Evolutionary conservation across 345 rosid genomes (phyloP).

Genomic region (Brassica carinata): DNA sequence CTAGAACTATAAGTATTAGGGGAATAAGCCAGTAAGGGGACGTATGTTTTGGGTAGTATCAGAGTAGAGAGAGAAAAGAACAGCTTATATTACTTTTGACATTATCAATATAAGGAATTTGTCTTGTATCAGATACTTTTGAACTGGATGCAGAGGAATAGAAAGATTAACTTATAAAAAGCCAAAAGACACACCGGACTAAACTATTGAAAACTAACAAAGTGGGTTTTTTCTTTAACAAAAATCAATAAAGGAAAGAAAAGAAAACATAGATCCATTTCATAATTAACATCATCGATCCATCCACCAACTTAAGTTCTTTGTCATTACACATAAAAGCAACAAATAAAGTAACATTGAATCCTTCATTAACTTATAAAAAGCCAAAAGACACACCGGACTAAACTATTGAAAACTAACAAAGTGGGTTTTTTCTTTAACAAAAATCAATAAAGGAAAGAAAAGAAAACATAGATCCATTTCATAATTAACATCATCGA

Average conservation of each 20-base stretch:
- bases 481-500: neutral
- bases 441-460: neutral
- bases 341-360: neutral
- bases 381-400: neutral
- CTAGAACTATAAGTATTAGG: too few species aligned
- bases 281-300: neutral
- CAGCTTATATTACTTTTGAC: too few species aligned
- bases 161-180: neutral
- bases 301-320: constrained; percentile 4
- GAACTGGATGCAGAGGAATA: neutral
- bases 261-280: neutral
- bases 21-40: too few species aligned
- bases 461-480: neutral
- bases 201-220: neutral
- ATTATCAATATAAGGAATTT: too few species aligned
- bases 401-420: neutral
- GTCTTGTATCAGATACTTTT: neutral
- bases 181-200: neutral
- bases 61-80: too few species aligned
- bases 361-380: neutral
- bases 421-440: neutral
- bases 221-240: neutral
- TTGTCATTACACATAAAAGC: neutral
- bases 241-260: neutral
- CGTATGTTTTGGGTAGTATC: too few species aligned